Base-by-base conservation (phyloP, 345 rosid species). In the Euphorbia lathyris region DNA sequence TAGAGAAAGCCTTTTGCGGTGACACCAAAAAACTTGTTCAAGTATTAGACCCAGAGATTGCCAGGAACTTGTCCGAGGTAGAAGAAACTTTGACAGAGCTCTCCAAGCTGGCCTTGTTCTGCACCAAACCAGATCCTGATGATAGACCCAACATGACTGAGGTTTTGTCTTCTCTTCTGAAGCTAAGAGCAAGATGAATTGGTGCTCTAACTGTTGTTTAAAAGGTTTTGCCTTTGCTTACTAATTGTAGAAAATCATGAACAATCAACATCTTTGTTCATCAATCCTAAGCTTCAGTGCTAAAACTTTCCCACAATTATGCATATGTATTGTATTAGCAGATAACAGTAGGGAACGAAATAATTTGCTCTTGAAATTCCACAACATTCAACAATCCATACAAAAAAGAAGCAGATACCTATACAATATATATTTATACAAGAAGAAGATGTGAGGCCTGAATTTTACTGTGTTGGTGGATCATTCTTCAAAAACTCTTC, bases 61-160 rank as follows among this genome's bases (percentile, higher is more conserved):
- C 73, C 27, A 43, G 11, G 9, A 72, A 73, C 56, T 61, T 48
- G 23, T 36, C 83, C 38, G 58, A 82, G 62, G 68, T 72, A 53
- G 69, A 40, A 36, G 76, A 78, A 63, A 76, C 69, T 20, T 9
- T 85, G 32, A 70, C 65, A 52, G 73, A 71, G 53, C 76, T 86
- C 29, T 65, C 85, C 40, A 81, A 86, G 78, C 83, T 90, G 20
- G 86, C 88, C 43, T 74, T 87, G 82, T 70, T 32, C 60, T 90
- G 98, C 47, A 84, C 96, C 73, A 73, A 63, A 51, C 66, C 85
- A 12, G 78, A 84, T 68, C 98, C 98, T 6, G 89, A 86, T 53
- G 85, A 85, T 68, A 78, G 96, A 47, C 90, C 92, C 0, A 60
- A 75, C 68, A 79, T 89, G 83, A 85, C 85, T 19, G 85, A 83